Conservation (phyloP, 768 basidiomycete species). For the Panaeolus papilionaceus region DNA sequence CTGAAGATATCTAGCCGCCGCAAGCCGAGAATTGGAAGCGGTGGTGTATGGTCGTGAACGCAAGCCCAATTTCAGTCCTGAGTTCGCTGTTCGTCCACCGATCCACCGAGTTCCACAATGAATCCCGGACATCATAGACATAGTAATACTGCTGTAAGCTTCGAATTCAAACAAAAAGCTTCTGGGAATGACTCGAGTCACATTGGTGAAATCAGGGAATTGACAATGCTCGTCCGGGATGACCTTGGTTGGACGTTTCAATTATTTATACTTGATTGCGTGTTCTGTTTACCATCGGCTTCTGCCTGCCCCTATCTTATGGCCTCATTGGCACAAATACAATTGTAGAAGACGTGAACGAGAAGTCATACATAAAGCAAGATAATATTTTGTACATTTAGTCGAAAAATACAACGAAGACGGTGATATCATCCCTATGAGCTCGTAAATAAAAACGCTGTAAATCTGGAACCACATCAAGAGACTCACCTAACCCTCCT, state of each 20-base stretch:
- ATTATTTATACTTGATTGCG: not conserved
- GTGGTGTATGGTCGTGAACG: not conserved
- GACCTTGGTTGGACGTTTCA: not conserved
- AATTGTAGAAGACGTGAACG: too few relatives aligned
- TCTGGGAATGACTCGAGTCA: not conserved
- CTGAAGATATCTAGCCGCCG: not conserved
- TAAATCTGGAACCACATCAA: not conserved
- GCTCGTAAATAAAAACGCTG: not conserved
- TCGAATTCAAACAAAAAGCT: not conserved
- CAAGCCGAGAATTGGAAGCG: not conserved
- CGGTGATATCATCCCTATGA: slow-evolving; percentile 34
- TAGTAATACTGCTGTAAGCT: not conserved
- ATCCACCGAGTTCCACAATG: not conserved
- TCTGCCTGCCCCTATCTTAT: not conserved
- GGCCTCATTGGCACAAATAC: too few relatives aligned
- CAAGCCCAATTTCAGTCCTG: not conserved
- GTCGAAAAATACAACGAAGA: slow-evolving; percentile 35
- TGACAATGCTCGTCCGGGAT: not conserved
- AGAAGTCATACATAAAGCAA: not conserved
- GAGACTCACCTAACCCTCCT: slow-evolving; percentile 43
- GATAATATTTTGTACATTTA: slow-evolving; percentile 15
- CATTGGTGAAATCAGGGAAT: not conserved
- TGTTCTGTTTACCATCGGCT: not conserved
- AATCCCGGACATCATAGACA: not conserved
- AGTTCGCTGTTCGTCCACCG: not conserved